Conservation (phyloP, 2,329 filamentous ascomycete genomes). For the Ophiostoma novo-ulmi region DNA sequence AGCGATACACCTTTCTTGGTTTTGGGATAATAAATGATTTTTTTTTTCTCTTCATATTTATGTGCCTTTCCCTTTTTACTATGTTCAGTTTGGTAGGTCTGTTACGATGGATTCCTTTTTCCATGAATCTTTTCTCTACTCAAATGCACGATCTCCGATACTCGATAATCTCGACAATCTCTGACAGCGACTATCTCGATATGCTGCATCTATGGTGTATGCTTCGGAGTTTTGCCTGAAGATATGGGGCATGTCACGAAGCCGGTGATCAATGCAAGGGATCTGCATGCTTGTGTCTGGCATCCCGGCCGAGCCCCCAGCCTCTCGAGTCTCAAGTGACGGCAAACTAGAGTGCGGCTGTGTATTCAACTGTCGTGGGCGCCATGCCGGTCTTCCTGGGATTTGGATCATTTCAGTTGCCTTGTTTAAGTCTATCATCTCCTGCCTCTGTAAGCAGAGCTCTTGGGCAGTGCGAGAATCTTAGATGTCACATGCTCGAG, state of each 20-base stretch:
- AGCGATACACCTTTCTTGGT: not conserved
- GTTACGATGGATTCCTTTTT: not conserved
- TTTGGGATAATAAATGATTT: not conserved
- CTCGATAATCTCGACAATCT: not conserved
- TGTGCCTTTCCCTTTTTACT: not conserved
- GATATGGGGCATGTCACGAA: not conserved
- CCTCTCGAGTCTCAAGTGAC: slow-evolving; percentile 2
- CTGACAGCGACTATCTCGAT: not conserved
- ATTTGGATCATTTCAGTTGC: not conserved
- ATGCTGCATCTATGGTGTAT: not conserved
- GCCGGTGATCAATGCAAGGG: not conserved
- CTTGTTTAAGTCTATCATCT: not conserved
- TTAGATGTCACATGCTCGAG: not conserved
- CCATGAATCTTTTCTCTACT: not conserved
- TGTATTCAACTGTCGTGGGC: not conserved
- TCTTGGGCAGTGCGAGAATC: too few relatives aligned
- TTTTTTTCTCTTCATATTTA: not conserved
- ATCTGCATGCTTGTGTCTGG: not conserved
- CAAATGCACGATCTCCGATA: not conserved
- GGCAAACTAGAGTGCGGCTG: not conserved
- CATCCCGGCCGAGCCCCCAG: not conserved
- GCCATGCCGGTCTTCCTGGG: not conserved
- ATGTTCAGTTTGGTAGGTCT: not conserved
- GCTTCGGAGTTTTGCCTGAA: not conserved
- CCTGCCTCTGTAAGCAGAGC: too few relatives aligned